Conservation (phyloP, 2,329 filamentous ascomycete genomes). For the Pseudogymnoascus sp. region DNA sequence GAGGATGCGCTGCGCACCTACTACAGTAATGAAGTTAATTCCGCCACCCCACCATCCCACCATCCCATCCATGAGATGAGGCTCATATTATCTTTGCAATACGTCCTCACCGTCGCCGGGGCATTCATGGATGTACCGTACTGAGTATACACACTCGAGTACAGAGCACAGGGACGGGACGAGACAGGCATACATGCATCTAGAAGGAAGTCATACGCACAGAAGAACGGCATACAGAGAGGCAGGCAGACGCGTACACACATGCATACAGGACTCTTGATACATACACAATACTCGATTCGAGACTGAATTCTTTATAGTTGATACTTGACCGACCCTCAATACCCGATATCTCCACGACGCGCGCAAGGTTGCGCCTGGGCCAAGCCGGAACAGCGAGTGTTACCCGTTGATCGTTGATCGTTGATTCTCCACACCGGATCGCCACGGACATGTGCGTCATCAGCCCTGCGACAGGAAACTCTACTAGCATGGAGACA, state of each 20-base stretch:
- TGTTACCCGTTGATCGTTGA: not conserved
- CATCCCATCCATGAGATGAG: not conserved
- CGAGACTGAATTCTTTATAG: not conserved
- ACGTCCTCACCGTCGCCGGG: not conserved
- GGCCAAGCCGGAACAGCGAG: not conserved
- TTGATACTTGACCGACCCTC: not conserved
- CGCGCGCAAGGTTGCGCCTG: not conserved
- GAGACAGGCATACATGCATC: not conserved
- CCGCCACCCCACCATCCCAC: not conserved
- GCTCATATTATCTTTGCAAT: not conserved
- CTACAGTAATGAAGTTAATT: not conserved
- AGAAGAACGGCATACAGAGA: not conserved
- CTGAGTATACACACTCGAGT: not conserved
- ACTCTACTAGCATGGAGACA: not conserved
- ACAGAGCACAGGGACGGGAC: not conserved
- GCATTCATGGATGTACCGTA: not conserved
- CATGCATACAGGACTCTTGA: not conserved
- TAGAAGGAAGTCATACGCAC: not conserved
- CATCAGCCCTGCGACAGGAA: constrained; percentile 1
- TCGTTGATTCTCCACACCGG: not conserved
- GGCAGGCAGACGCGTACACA: not conserved
- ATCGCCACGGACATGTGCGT: constrained; percentile 1
- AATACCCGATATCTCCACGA: not conserved
- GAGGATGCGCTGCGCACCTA: not conserved
- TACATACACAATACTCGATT: not conserved